Conservation (phyloP, 805 yeast genomes). For the Hanseniaspora lindneri region DNA sequence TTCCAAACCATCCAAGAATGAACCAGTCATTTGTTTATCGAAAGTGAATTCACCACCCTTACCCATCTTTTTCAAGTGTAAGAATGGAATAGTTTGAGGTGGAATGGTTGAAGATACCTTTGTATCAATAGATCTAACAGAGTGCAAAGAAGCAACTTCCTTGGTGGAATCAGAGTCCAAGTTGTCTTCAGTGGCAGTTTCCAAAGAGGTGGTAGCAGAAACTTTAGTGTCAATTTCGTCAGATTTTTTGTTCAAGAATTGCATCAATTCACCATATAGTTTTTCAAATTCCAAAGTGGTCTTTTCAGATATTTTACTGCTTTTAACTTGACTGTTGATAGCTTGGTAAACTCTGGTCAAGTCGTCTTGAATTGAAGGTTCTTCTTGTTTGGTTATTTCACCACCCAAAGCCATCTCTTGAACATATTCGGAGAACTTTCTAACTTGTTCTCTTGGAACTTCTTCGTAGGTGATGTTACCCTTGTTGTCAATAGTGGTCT, state of each 20-base stretch:
- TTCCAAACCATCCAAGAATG: slow-evolving; percentile 82
- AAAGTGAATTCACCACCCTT: slow-evolving; percentile 70
- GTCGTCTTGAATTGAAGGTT: slow-evolving; percentile 77
- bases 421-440: slow-evolving; percentile 92
- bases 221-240: slow-evolving; percentile 60
- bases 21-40: slow-evolving; percentile 63
- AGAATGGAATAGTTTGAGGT: slow-evolving; percentile 82
- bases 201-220: slow-evolving; percentile 45
- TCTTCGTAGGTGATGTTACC: slow-evolving; percentile 82
- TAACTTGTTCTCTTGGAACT: slow-evolving; percentile 75
- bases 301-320: slow-evolving; percentile 38
- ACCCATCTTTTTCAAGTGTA: slow-evolving; percentile 75
- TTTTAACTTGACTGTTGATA: slow-evolving; percentile 54
- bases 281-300: slow-evolving; percentile 61
- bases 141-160: slow-evolving; percentile 78
- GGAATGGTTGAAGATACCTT: slow-evolving; percentile 67
- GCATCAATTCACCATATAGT: slow-evolving; percentile 57
- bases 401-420: slow-evolving; percentile 95
- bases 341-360: slow-evolving; percentile 72
- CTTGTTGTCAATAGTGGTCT: slow-evolving; percentile 73
- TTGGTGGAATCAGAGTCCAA: slow-evolving; percentile 46
- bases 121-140: slow-evolving; percentile 52
- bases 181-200: slow-evolving; percentile 38
- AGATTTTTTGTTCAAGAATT: slow-evolving; percentile 49
- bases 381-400: slow-evolving; percentile 52